Base-by-base conservation (phyloP, 2,329 filamentous ascomycete genomes). In the Aspergillus costaricaensis region DNA sequence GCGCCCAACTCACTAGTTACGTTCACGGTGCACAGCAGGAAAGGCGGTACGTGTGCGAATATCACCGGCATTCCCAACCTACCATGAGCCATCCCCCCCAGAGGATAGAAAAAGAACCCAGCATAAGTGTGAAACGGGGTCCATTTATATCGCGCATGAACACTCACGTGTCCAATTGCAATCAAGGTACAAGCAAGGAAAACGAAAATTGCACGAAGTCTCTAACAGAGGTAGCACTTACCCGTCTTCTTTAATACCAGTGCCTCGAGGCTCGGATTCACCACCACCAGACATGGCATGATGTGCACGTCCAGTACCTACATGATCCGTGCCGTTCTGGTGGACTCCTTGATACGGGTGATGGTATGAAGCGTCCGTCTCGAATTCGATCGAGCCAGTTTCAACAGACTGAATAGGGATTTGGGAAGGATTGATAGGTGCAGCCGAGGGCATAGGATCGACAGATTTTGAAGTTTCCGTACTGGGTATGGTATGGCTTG, bases 171-270 rank as follows among this genome's bases (percentile, higher is more conserved):
- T 17, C n/a, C 47, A 27, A 15, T 10, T 27, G 25, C 9, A 50
- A 30, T 17, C n/a, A 19, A 50, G 32, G n/a, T 30, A 30, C 23
- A 50, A 36, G 12, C 10, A 36, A 36, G 32, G 47, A 19, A 25
- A 27, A 61, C 66, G 63, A 65, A 67, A 65, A 70, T 66, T 60
- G 59, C 61, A 49, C 25, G 51, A 36, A 41, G 27, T 51, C 30
- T 41, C 43, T n/a, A 58, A 23, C 23, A 41, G 56, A 48, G 57
- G n/a, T 23, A 48, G 12, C n/a, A 87, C 91, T 93, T 88, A 96
- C 91, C 91, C 91, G 74, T 96, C 91, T 86, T 96, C 91, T 79
- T 96, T 96, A 59, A 93, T 91, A 52, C 77, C 78, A 23, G 77
- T 80, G 49, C 74, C 75, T 50, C 77, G 75, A 53, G 67, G 69